Evolutionary conservation across 345 rosid species (phyloP).

Genomic region (Diplotaxis tenuifolia): DNA sequence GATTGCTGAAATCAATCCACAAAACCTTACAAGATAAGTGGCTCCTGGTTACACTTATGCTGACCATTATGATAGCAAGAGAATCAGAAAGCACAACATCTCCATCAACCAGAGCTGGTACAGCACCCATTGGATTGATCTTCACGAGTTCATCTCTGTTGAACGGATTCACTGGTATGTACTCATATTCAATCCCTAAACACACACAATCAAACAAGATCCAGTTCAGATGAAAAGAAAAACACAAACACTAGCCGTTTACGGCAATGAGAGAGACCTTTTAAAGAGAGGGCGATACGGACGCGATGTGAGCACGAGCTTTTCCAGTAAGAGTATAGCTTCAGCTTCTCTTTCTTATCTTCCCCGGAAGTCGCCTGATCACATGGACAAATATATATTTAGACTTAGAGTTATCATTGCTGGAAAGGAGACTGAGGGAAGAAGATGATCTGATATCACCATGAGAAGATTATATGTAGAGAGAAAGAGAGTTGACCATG

Average conservation of each 20-base stretch:
- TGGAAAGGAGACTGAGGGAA: too few relatives aligned
- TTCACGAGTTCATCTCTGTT: slow-evolving; percentile 57
- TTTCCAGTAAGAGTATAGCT: slow-evolving; percentile 68
- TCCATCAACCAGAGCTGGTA: slow-evolving; percentile 77
- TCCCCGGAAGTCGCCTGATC: slow-evolving; percentile 22
- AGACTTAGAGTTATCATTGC: neutral
- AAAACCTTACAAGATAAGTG: too few relatives aligned
- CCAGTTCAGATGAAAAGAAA: neutral
- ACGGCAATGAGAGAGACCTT: too few relatives aligned
- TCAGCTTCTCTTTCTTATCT: slow-evolving; percentile 30
- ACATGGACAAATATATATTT: neutral
- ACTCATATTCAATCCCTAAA: slow-evolving; percentile 68
- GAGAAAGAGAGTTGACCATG: slow-evolving; percentile 14
- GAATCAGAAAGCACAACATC: slow-evolving; percentile 67
- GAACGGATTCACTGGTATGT: slow-evolving; percentile 55
- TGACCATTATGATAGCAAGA: slow-evolving; percentile 58
- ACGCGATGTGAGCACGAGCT: slow-evolving; percentile 82
- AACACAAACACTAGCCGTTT: too few relatives aligned
- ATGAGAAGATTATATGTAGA: neutral
- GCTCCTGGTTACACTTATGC: too few relatives aligned
- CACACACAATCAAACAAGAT: too few relatives aligned
- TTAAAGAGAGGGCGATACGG: slow-evolving; percentile 71
- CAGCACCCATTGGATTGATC: slow-evolving; percentile 77
- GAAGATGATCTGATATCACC: neutral
- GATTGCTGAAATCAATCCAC: too few relatives aligned